Conservation (phyloP, 129 eudicot species). For the Erigeron canadensis region DNA sequence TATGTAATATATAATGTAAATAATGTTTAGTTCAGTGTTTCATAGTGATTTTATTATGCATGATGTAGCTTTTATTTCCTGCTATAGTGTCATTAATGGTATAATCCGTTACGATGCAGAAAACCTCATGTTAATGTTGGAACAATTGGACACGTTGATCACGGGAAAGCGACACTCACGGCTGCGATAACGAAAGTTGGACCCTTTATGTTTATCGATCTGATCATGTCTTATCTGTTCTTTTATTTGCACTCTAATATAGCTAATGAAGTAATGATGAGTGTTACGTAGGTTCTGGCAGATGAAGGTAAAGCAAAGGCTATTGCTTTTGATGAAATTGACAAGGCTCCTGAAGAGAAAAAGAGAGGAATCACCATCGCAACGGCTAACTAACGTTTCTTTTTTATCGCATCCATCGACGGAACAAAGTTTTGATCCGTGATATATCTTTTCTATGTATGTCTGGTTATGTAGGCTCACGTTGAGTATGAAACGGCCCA, state of each 20-base stretch:
- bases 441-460: neutral
- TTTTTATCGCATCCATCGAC: neutral
- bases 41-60: too few relatives aligned
- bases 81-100: neutral
- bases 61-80: too few relatives aligned
- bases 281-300: conserved; percentile 59
- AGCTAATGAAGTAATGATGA: neutral
- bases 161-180: conserved; percentile 92
- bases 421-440: neutral
- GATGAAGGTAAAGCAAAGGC: conserved; percentile 96
- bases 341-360: conserved; percentile 97
- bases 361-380: conserved; percentile 96
- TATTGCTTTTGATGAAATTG: conserved; percentile 90
- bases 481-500: conserved; percentile 95
- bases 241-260: conserved; percentile 24
- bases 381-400: conserved; percentile 39
- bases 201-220: too few relatives aligned
- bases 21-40: neutral
- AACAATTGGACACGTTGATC: conserved; percentile 99
- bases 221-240: neutral
- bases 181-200: conserved; percentile 92
- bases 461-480: conserved; percentile 71
- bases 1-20: too few relatives aligned
- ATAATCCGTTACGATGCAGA: conserved; percentile 38
- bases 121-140: conserved; percentile 98